Base-by-base conservation (phyloP, 768 basidiomycete species). In the Pisolithus albus region DNA sequence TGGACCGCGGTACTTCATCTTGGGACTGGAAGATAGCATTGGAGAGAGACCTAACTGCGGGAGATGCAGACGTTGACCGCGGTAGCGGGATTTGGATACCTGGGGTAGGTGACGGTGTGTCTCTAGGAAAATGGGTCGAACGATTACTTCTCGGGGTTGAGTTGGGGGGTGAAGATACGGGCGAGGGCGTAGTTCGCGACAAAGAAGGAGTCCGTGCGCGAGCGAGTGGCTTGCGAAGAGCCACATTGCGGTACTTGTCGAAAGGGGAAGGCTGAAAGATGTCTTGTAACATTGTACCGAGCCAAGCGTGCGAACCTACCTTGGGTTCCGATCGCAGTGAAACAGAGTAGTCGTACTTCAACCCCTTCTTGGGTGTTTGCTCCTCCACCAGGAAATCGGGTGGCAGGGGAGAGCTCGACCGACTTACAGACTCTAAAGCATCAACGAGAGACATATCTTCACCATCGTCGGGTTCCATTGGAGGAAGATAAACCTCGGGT, bases 191-290 rank as follows among this genome's bases (percentile, higher is more conserved):
- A 1, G 82, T 84, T 47, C 76, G 77, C 7, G 85, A 78, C 8
- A 87, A 71, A 2, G 84, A 86, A 5, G 85, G 85, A 5, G 84
- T 86, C 24, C 84, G 79, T 18, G 73, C 71, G 26, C 81, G 75
- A 18, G 73, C 59, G 36, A 74, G 61, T 16, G 78, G 74, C 51
- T 74, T 75, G 30, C 84, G 79, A 46, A 83, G 56, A 11, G 78
- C 75, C 24, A 86, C 78, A 59, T 86, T 82, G 9, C 81, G 80
- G 63, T 75, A 82, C 54, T 78, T 84, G 54, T 82, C 76, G 39
- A 76, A 72, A 11, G 83, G 81, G 11, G 84, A 84, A 11, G 73
- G 67, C 84, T 87, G 52, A 38, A 49, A 15, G n/a, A 21, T n/a
- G 3, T 2, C n/a, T 40, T 44, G n/a, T 26, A 15, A 43, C 53